These are phyloP conservation scores for Candida pseudoglaebosa DNA, from an alignment of 805 yeast species.

Conservation along the genomic window DNA sequence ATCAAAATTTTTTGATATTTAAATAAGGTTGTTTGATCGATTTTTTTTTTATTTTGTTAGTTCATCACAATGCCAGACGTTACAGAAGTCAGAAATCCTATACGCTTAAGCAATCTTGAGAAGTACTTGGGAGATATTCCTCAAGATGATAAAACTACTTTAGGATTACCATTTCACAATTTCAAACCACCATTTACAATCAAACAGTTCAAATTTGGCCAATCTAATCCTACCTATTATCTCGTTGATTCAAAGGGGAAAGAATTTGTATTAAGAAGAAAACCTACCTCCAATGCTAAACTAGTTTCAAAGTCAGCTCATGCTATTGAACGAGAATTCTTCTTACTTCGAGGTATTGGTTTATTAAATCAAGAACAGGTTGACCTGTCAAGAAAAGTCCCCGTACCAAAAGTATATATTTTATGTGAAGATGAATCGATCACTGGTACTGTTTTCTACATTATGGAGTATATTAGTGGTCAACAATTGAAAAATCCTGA, in stretches of 20 bases:
- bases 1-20: no score
- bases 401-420: constrained; percentile 50
- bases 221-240: constrained; percentile 60
- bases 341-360: constrained; percentile 40
- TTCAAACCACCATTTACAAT: constrained; percentile 30
- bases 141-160: constrained; percentile 12
- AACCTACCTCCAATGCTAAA: constrained; percentile 49
- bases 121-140: constrained; percentile 17
- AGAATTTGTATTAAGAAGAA: constrained; percentile 50
- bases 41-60: no score
- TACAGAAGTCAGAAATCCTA: constrained; percentile 32
- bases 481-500: constrained; percentile 52
- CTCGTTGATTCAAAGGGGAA: constrained; percentile 36
- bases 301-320: constrained; percentile 56
- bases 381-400: constrained; percentile 28
- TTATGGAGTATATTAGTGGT: constrained; percentile 60
- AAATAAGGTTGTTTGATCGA: no score
- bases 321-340: constrained; percentile 59
- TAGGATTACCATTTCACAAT: constrained; percentile 20
- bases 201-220: constrained; percentile 59
- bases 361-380: constrained; percentile 20
- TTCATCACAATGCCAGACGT: constrained; percentile 15
- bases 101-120: constrained; percentile 23
- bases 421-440: constrained; percentile 55
- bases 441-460: constrained; percentile 53